A percentile compares a stretch with the other conserved stretches of the same genome.
Conservation (phyloP, 31 red algal genomes). For the Asparagopsis taxiformis region DNA sequence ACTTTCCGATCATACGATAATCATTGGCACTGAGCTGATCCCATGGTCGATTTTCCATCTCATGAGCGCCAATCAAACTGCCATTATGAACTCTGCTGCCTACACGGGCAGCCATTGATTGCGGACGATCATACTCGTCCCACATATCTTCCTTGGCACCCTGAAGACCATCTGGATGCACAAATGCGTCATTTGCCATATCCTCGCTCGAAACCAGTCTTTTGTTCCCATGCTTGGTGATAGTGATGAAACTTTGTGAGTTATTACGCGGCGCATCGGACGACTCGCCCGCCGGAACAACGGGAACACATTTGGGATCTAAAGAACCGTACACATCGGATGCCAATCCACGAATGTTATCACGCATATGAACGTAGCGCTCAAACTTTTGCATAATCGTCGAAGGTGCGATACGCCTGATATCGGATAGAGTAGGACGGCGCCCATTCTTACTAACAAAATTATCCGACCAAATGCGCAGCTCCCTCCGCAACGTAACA, state of each 20-base stretch:
- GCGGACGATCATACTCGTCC: slow-evolving; percentile 51
- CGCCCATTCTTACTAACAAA: slow-evolving; percentile 51
- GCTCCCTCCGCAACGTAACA: slow-evolving; percentile 75
- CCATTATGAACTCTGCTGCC: not conserved
- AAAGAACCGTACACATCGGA: slow-evolving; percentile 74
- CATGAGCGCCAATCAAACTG: slow-evolving; percentile 32
- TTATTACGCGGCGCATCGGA: slow-evolving; percentile 42
- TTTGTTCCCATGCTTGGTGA: slow-evolving; percentile 55
- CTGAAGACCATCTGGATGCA: slow-evolving; percentile 17
- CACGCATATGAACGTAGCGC: slow-evolving; percentile 67
- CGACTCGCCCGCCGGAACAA: slow-evolving; percentile 39
- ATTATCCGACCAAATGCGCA: slow-evolving; percentile 83
- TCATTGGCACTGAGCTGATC: slow-evolving; percentile 61
- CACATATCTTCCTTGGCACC: slow-evolving; percentile 55
- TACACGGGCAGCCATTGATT: not conserved
- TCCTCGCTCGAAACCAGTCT: slow-evolving; percentile 27
- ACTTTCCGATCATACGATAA: slow-evolving; percentile 83
- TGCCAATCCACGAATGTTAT: slow-evolving; percentile 82
- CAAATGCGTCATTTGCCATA: not conserved
- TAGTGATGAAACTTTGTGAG: slow-evolving; percentile 19
- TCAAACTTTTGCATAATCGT: slow-evolving; percentile 88
- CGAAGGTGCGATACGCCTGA: slow-evolving; percentile 60
- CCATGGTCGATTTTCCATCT: slow-evolving; percentile 14
- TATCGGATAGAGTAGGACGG: slow-evolving; percentile 75
- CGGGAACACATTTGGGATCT: slow-evolving; percentile 41